Conservation (phyloP, 2,329 filamentous ascomycete genomes). For the Paraphoma sp. region DNA sequence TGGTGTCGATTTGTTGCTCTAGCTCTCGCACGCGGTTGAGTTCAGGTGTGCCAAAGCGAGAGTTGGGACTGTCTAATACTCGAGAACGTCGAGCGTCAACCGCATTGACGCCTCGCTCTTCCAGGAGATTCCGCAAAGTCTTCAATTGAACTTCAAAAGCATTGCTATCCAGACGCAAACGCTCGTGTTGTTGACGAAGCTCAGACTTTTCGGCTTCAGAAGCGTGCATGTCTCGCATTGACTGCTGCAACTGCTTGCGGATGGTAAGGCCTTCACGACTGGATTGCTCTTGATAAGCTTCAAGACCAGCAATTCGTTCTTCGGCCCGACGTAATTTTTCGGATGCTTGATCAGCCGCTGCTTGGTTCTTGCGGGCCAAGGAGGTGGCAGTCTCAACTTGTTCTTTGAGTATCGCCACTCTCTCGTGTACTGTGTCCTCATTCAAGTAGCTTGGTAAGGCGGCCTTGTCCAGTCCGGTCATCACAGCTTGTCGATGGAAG, state of each 20-base stretch:
- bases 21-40: constrained; percentile 80
- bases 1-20: constrained; percentile 83
- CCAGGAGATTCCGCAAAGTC: constrained; percentile 89
- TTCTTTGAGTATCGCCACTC: constrained; percentile 75
- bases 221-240: constrained; percentile 82
- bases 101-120: constrained; percentile 85
- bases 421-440: constrained; percentile 62
- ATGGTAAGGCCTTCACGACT: constrained; percentile 91
- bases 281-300: constrained; percentile 96
- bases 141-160: constrained; percentile 90
- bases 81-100: constrained; percentile 75
- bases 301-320: constrained; percentile 93
- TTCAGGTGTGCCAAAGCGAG: constrained; percentile 78
- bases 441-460: constrained; percentile 61
- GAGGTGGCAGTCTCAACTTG: constrained; percentile 80
- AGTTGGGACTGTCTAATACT: constrained; percentile 74
- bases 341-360: constrained; percentile 83
- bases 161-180: constrained; percentile 91
- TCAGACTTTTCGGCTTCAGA: constrained; percentile 82
- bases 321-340: constrained; percentile 92
- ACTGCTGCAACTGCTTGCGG: constrained; percentile 84
- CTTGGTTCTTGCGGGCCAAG: constrained; percentile 86
- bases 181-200: constrained; percentile 80
- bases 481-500: constrained; percentile 81
- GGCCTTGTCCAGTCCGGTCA: constrained; percentile 82